Evolutionary conservation across 345 rosid genomes (phyloP), one percentile per base, ranked within the genome.

Genomic region (Eutrema japonicum): DNA sequence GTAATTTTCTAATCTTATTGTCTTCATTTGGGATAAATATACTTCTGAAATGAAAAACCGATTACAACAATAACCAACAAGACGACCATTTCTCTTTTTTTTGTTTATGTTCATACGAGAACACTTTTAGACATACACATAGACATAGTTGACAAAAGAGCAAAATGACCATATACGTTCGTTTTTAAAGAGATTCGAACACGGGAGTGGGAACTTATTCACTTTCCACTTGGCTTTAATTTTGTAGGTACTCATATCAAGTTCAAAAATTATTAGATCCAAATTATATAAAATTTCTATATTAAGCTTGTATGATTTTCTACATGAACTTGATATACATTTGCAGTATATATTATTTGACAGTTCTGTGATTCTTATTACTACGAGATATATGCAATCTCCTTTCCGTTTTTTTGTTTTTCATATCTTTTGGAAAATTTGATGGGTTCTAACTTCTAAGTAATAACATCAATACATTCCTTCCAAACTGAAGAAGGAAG

Each of bases 281-380:
- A 22, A 22, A 22, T 22, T 22, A 2, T 22, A 9, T 11, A 22
- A 22, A 50, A 50, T 29, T 53, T 53, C 10, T 6, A 8, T 30
- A 7, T 22, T 50, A 50, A 50, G 54, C 13, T 50, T 50, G 29
- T 9, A 50, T 8, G 54, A 9, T 50, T 22, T 50, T 50, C 5
- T 22, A 22, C 27, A 9, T 50, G 32, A 22, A 5, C 27, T 22
- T 22, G 5, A 16, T 22, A 12, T 22, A 22, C 53, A 49, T 49
- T 49, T 18, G 52, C 11, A 48, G 52, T 48, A n/a, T 29, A 35
- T 52, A 52, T 27, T 52, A 52, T 27, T 52, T 29, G 37, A 53
- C 58, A 4, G 11, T 38, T 38, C 41, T 38, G 11, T 38, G 41
- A 2, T 38, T 38, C 11, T 38, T 38, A 2, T 8, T 48, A 48